Evolutionary conservation across 176 grass and related monocot genomes (phyloP), one percentile per base, ranked within the genome.

Genomic region (Guadua angustifolia): DNA sequence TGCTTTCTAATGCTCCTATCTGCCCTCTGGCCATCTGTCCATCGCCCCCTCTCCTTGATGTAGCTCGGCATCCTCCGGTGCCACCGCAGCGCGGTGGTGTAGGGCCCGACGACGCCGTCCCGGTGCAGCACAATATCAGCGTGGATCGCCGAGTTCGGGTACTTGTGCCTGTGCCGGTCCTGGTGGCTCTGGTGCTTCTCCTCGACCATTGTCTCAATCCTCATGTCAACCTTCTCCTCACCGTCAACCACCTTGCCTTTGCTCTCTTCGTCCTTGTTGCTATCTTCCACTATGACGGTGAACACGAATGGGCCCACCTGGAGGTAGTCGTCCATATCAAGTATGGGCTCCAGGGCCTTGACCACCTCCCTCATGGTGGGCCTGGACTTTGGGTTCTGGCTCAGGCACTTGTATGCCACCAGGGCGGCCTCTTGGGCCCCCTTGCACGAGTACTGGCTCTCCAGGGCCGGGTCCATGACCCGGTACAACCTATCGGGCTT

Each of bases 281-380:
- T 19, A 1, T 94, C 84, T 29, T 92, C 92, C 4, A 90, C 53
- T 5, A 66, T 36, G n/a, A 94, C 63, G 0, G 90, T 97, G 90
- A 91, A 92, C 73, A 94, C 90, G 19, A 97, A 94, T 1, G 90
- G 3, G n/a, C 88, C 86, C 1, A 88, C 39, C 0, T 88, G 51
- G 0, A 86, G 60, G 84, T 86, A 87, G 12, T 97, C 92, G 2
- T 94, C 21, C 68, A 97, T 85, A 11, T 82, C 72, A 0, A 94
- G 72, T 18, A 91, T 67, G 5, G 92, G 88, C 58, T 97, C 92
- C 7, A 97, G 66, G 50, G 86, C 71, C 14, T 81, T 49, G 9
- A 94, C 88, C 7, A 91, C 88, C 56, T 94, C 92, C 12, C 70
- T 85, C 95, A 97, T 97, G 21, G 73, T 87, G 18, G 95, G 95